Percentiles rank a stretch among this genome's conserved stretches.
These are phyloP conservation scores for Pythium oligandrum DNA, from an alignment of 352 stramenopile genomes.

Conservation along the genomic window DNA sequence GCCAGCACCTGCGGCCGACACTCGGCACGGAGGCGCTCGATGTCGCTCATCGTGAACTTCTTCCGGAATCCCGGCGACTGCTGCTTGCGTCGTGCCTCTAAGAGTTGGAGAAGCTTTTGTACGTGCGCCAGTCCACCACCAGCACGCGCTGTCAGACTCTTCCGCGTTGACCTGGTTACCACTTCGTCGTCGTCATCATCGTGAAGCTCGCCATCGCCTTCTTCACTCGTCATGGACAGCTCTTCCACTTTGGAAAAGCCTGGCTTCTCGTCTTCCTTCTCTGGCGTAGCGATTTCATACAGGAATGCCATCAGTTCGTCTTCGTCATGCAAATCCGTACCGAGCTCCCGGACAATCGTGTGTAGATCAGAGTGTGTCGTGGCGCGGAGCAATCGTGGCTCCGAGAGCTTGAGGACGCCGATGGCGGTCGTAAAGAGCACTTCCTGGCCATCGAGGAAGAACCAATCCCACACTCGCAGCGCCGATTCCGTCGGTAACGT, in stretches of 20 bases:
- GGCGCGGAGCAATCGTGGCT: slow-evolving; percentile 25
- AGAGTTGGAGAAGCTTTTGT: too few relatives aligned
- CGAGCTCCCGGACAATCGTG: slow-evolving; percentile 33
- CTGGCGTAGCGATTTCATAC: background rate
- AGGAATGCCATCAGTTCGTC: slow-evolving; percentile 38
- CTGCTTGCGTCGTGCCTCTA: slow-evolving; percentile 5
- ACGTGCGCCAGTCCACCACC: too few relatives aligned
- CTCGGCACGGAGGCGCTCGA: slow-evolving; percentile 9
- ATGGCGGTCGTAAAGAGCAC: slow-evolving; percentile 44
- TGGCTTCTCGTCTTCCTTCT: too few relatives aligned
- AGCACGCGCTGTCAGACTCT: too few relatives aligned
- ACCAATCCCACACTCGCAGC: slow-evolving; percentile 70
- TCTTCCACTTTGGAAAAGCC: too few relatives aligned
- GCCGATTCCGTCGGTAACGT: slow-evolving; percentile 67
- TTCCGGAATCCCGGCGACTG: slow-evolving; percentile 3
- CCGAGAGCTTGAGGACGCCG: slow-evolving; percentile 37
- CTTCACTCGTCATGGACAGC: too few relatives aligned
- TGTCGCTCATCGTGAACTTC: slow-evolving; percentile 17
- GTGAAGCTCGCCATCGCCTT: too few relatives aligned
- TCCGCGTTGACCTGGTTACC: too few relatives aligned
- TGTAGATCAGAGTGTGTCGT: slow-evolving; percentile 34
- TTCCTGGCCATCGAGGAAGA: slow-evolving; percentile 65
- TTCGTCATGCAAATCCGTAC: slow-evolving; percentile 47
- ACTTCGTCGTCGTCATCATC: too few relatives aligned
- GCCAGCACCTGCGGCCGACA: slow-evolving; percentile 11